Conservation (phyloP, 768 basidiomycete species). For the Auricularia cornea region DNA sequence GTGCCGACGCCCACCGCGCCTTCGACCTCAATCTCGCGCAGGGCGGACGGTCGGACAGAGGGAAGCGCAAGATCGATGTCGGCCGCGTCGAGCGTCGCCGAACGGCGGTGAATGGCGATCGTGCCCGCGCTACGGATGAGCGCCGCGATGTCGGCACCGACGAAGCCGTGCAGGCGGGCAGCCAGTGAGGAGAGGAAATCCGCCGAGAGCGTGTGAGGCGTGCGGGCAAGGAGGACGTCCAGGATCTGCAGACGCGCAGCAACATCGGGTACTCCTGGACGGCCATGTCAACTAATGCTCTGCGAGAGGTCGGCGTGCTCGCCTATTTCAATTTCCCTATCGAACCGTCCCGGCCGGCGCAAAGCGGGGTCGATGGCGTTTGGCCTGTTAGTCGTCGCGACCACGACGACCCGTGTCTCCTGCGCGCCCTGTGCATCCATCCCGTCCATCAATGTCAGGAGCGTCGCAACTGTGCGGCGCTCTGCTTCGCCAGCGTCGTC, state of each 20-base stretch:
- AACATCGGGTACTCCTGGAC: conserved; percentile 76
- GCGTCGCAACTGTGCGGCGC: conserved; percentile 88
- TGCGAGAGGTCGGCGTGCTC: conserved; percentile 15
- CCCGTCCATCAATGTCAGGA: conserved; percentile 92
- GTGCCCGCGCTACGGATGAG: conserved; percentile 92
- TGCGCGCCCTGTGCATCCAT: conserved; percentile 16
- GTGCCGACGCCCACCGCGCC: conserved; percentile 42
- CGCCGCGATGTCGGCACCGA: conserved; percentile 90
- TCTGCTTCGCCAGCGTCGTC: conserved; percentile 95
- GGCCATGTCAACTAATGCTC: background rate
- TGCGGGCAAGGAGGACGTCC: conserved; percentile 70
- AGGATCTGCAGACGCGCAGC: conserved; percentile 81
- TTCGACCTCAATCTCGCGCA: conserved; percentile 89
- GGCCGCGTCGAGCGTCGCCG: conserved; percentile 40
- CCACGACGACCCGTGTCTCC: conserved; percentile 67
- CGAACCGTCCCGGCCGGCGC: conserved; percentile 82
- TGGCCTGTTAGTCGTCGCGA: conserved; percentile 92
- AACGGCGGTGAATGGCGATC: conserved; percentile 77
- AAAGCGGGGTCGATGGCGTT: conserved; percentile 94
- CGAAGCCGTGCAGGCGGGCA: conserved; percentile 84
- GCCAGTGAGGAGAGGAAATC: conserved; percentile 61
- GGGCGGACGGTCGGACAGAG: conserved; percentile 80
- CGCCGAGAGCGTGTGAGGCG: conserved; percentile 61
- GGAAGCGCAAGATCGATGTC: conserved; percentile 72
- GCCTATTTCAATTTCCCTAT: conserved; percentile 95